These are phyloP conservation scores for Fusarium sp. DNA, from an alignment of 2,329 filamentous ascomycete genomes.

Conservation along the genomic window DNA sequence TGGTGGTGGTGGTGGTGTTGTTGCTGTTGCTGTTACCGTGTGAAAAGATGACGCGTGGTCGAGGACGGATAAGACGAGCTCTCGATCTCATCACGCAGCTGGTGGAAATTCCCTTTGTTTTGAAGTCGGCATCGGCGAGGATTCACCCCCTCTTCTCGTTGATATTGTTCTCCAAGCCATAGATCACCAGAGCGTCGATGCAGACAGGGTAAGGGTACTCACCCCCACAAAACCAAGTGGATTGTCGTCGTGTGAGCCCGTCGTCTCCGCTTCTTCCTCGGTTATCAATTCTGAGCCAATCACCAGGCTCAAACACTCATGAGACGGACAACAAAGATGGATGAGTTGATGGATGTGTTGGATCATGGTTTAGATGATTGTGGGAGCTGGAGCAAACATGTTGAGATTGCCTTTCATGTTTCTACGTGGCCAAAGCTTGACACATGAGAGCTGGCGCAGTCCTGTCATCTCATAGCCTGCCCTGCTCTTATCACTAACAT, in stretches of 20 bases:
- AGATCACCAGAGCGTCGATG: conserved; percentile 23
- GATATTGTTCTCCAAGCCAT: conserved; percentile 47
- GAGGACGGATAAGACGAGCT: conserved; percentile 44
- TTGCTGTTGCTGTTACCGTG: conserved; percentile 26
- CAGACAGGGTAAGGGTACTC: conserved; percentile 18
- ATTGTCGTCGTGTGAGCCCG: conserved; percentile 27
- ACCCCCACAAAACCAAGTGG: conserved; percentile 44
- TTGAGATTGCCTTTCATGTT: neutral
- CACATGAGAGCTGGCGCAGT: neutral
- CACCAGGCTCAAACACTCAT: conserved; percentile 1
- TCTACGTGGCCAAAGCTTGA: neutral
- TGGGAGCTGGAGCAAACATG: neutral
- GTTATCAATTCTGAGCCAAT: conserved; percentile 36
- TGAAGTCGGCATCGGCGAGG: conserved; percentile 31
- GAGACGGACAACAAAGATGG: neutral
- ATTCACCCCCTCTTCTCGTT: conserved; percentile 32
- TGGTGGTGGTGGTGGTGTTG: conserved; percentile 13
- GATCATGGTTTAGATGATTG: neutral
- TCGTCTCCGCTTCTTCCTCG: conserved; percentile 41
- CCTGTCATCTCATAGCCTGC: neutral
- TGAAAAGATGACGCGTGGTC: conserved; percentile 50
- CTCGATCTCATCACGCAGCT: conserved; percentile 48
- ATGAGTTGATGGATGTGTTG: neutral
- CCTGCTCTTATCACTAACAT: neutral
- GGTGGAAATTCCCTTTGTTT: conserved; percentile 36